These are phyloP conservation scores for Aaosphaeria arxii DNA, from an alignment of 2,329 filamentous ascomycete genomes.

Conservation along the genomic window DNA sequence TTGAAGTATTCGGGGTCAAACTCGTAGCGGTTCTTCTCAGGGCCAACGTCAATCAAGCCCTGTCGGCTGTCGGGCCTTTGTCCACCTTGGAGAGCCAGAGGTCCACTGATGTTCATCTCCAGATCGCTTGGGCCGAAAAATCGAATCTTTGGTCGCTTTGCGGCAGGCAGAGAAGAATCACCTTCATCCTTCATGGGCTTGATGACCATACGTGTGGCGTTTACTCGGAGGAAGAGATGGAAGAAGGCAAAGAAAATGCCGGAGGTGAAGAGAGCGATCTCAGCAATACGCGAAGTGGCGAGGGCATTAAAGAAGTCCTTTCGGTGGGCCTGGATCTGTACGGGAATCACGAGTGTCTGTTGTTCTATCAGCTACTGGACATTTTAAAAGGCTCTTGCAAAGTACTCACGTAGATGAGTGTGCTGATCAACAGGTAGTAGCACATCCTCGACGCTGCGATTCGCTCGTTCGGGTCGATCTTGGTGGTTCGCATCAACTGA, in stretches of 20 bases:
- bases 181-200: conserved; percentile 45
- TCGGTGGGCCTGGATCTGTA: conserved; percentile 55
- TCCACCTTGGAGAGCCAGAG: conserved; percentile 31
- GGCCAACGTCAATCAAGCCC: conserved; percentile 34
- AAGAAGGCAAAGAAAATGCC: conserved; percentile 64
- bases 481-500: conserved; percentile 53
- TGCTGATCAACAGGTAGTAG: conserved; percentile 60
- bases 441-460: conserved; percentile 67
- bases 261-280: conserved; percentile 64
- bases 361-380: background rate
- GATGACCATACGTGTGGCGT: conserved; percentile 56
- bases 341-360: conserved; percentile 61
- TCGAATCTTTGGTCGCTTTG: conserved; percentile 46
- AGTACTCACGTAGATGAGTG: conserved; percentile 55
- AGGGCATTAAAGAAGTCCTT: conserved; percentile 41
- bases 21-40: conserved; percentile 36
- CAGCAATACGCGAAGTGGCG: conserved; percentile 60
- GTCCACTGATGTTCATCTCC: conserved; percentile 41
- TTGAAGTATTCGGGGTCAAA: conserved; percentile 32
- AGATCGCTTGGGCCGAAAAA: conserved; percentile 45
- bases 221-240: conserved; percentile 66
- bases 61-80: conserved; percentile 32
- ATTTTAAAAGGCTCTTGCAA: background rate
- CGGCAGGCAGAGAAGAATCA: conserved; percentile 10
- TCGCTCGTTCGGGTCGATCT: conserved; percentile 58